These are phyloP conservation scores for Sergeia podlipaevii DNA, from an alignment of 208 protist genomes.

Conservation along the genomic window DNA sequence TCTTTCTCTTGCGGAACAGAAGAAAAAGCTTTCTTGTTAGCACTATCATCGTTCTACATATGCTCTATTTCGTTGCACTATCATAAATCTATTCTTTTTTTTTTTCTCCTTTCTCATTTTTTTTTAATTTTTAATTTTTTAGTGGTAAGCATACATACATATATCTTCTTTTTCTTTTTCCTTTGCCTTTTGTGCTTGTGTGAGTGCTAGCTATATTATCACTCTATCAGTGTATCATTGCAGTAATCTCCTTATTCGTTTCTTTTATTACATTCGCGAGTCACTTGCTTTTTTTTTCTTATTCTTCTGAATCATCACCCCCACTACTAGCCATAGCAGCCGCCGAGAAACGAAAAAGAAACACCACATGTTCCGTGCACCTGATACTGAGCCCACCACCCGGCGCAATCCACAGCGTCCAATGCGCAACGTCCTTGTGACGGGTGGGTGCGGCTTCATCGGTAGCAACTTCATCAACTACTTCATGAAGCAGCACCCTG, in stretches of 20 bases:
- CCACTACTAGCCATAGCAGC: too few species aligned
- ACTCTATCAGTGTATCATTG: too few species aligned
- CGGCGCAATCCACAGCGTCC: conserved; percentile 16
- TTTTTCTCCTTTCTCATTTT: conserved; percentile 6
- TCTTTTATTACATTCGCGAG: too few species aligned
- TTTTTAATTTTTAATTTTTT: too few species aligned
- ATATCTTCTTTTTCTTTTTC: conserved; percentile 1
- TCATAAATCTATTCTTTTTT: too few species aligned
- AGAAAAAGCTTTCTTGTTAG: too few species aligned
- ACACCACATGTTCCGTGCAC: conserved; percentile 14
- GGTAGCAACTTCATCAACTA: conserved; percentile 72
- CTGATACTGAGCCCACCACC: not conserved
- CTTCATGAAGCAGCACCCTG: conserved; percentile 57
- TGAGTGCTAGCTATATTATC: too few species aligned
- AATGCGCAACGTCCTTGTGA: conserved; percentile 59
- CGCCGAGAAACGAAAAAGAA: too few species aligned
- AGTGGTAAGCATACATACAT: not conserved
- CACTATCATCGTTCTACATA: too few species aligned
- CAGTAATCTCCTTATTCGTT: conserved; percentile 4
- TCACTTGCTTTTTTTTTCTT: too few species aligned
- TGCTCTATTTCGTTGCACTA: too few species aligned
- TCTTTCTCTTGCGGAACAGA: conserved; percentile 7
- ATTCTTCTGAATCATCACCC: too few species aligned
- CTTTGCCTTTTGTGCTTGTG: not conserved
- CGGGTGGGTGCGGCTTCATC: conserved; percentile 82